These are phyloP conservation scores for Gloeopeniophorella convolvens DNA, from an alignment of 768 basidiomycete genomes.

Conservation along the genomic window DNA sequence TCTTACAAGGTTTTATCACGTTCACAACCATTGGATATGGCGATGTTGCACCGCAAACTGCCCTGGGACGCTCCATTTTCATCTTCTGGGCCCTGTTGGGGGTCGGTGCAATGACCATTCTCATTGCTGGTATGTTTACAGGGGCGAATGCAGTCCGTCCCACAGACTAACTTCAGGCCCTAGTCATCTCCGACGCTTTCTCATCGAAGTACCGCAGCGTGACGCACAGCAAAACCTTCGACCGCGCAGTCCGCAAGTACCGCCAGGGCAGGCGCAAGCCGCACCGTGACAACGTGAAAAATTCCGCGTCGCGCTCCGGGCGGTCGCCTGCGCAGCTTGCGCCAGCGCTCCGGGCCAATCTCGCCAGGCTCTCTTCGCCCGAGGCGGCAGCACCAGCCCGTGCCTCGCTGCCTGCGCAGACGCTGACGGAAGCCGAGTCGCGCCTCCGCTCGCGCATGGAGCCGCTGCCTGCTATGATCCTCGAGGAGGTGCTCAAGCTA, in stretches of 20 bases:
- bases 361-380: constrained; percentile 5
- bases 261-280: constrained; percentile 4
- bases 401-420: background rate
- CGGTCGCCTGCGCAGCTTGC: background rate
- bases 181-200: constrained; percentile 63
- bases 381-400: background rate
- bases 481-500: constrained; percentile 34
- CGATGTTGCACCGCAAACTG: constrained; percentile 55
- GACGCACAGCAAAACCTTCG: constrained; percentile 14
- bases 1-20: constrained; percentile 68
- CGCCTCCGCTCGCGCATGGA: constrained; percentile 31
- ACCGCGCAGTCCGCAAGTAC: constrained; percentile 18
- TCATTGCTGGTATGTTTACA: constrained; percentile 53
- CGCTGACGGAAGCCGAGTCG: constrained; percentile 10
- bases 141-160: background rate
- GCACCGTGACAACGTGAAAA: too few relatives aligned
- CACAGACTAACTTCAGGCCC: background rate
- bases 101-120: constrained; percentile 67
- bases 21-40: constrained; percentile 76
- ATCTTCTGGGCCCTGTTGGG: constrained; percentile 75
- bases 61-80: constrained; percentile 70
- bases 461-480: constrained; percentile 33
- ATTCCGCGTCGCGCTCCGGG: background rate
- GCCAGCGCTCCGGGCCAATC: constrained; percentile 3
- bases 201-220: constrained; percentile 44